Evolutionary conservation across 2,329 filamentous ascomycete genomes (phyloP), one percentile per base, ranked within the genome.

Genomic region (Aphanocladium album): DNA sequence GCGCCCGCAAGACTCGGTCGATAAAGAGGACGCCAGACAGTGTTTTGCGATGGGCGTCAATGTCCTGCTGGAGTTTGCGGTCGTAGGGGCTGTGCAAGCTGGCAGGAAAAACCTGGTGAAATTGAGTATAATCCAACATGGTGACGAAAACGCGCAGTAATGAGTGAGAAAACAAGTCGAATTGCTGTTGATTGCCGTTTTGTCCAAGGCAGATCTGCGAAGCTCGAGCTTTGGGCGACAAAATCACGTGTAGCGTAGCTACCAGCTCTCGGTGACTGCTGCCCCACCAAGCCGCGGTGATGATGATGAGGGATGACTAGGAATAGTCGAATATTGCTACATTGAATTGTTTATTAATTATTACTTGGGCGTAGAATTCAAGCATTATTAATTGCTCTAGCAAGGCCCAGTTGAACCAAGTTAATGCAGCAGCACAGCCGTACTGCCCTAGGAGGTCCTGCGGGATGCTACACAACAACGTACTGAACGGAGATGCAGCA

Each of bases 1-100:
- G 77, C 0, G 88, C 81, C 60, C 83, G 84, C 63, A 95, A 77
- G 45, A 96, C 84, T 58, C 89, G 85, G 72, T 96, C 91, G 69
- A 93, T 88, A 74, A 95, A 96, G 61, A 93, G 83, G 61, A 82
- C 78, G 66, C 89, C 88, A 63, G 87, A 85, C 21, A 92, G 79
- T 53, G 76, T 81, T 68, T 87, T 89, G 66, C 90, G 87, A 69
- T 84, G 84, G 33, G 80, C 76, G 62, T 88, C 80, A 59, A 92
- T 90, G 52, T 85, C 81, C 52, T 87, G 81, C 60, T 85, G 76
- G 35, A 81, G 73, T 62, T 82, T 80, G 61, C 84, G 80, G 68
- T 86, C 83, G 72, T 90, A 90, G 2, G 83, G 80, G 62, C 84
- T 84, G 5, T 83, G 80, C 6, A 80, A 76, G 58, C 85, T 81